A percentile compares a stretch with the other conserved stretches of the same genome.
Conservation (phyloP, 1,284 basidiomycete genomes). For the Tylopilus sp. region DNA sequence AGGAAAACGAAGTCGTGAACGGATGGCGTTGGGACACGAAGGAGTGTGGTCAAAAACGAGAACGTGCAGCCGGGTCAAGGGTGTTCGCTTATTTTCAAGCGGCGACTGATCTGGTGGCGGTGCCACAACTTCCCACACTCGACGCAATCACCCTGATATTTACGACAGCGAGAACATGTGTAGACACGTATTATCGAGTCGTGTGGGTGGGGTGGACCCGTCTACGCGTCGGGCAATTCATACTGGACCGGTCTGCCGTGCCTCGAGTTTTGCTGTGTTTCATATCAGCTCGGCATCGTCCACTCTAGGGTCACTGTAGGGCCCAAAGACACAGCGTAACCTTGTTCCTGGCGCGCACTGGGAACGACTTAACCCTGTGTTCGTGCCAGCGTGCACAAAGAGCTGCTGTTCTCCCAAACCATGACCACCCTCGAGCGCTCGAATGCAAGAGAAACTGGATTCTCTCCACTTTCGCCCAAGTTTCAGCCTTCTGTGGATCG, state of each 20-base stretch:
- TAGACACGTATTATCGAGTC: no score
- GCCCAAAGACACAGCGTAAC: no score
- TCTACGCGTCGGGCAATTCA: no score
- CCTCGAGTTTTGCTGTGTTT: not conserved
- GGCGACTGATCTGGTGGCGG: conserved; percentile 45
- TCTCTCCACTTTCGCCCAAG: conserved; percentile 27
- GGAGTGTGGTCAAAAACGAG: conserved; percentile 49
- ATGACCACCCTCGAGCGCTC: conserved; percentile 23
- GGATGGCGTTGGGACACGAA: conserved; percentile 47
- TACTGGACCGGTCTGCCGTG: no score
- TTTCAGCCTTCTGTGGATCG: conserved; percentile 57
- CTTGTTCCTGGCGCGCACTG: no score
- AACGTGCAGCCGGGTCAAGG: conserved; percentile 48
- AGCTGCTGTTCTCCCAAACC: not conserved
- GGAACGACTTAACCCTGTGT: no score
- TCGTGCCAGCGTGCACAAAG: no score
- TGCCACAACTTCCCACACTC: conserved; percentile 31
- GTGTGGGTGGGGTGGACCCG: not conserved
- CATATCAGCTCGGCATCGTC: conserved; percentile 4
- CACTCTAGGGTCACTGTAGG: no score
- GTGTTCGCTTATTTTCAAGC: conserved; percentile 50
- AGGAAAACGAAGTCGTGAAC: conserved; percentile 42
- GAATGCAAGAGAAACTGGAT: not conserved
- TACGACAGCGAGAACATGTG: conserved; percentile 28
- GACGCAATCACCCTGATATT: conserved; percentile 16